Evolutionary conservation across 176 grass and related monocot species (phyloP).

Genomic region (Paspalum vaginatum): DNA sequence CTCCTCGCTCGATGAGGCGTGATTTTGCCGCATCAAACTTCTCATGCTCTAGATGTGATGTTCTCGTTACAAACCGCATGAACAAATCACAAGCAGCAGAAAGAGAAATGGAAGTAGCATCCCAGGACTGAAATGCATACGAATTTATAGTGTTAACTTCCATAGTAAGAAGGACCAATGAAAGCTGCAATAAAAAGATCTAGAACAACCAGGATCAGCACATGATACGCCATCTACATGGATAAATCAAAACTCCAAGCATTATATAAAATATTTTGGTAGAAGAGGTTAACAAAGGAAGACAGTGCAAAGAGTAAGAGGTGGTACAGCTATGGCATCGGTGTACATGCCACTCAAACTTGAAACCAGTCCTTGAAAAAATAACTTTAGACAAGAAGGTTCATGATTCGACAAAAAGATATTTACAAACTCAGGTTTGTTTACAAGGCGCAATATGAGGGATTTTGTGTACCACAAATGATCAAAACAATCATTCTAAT

Average conservation of each 20-base stretch:
- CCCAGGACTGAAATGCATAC: conserved; percentile 77
- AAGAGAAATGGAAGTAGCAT: conserved; percentile 89
- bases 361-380: not conserved
- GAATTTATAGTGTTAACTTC: not conserved
- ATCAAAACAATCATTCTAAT: not conserved
- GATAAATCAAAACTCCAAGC: conserved; percentile 5
- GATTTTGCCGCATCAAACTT: conserved; percentile 91
- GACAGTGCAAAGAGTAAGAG: not conserved
- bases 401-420: not conserved
- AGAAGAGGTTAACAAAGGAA: not conserved
- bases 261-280: not conserved
- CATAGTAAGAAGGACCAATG: not conserved
- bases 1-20: conserved; percentile 91
- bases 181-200: conserved; percentile 14
- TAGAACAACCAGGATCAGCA: not conserved
- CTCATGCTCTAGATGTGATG: conserved; percentile 91
- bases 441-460: not conserved
- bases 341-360: not conserved
- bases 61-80: conserved; percentile 96
- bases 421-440: not conserved
- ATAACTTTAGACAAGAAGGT: no score
- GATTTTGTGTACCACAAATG: not conserved
- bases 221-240: not conserved
- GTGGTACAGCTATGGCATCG: not conserved
- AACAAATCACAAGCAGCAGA: conserved; percentile 95